phyloP scores from a whole-genome alignment of 345 rosid species.

The Streptanthus diversifolius region DNA sequence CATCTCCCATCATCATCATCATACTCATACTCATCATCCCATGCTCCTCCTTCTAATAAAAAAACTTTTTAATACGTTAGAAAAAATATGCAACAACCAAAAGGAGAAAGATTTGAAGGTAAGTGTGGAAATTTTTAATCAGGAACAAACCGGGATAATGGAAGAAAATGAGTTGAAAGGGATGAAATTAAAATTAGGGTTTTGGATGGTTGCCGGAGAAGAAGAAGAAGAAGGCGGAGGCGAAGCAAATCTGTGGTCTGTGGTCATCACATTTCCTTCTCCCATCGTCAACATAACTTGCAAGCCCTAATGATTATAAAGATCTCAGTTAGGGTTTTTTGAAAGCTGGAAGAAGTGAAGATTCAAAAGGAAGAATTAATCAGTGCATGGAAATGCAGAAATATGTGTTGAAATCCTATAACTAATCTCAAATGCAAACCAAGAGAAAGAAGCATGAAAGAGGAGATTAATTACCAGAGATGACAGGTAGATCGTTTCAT shows the following conservation, averaged over 20 bases:
- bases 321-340: conserved; percentile 24
- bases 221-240: conserved; percentile 43
- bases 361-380: conserved; percentile 9
- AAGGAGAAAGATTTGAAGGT: not conserved
- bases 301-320: not conserved
- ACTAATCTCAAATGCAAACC: conserved; percentile 3
- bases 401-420: not conserved
- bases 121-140: not conserved
- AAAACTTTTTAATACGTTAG: not conserved
- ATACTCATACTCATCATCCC: conserved; percentile 41
- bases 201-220: conserved; percentile 48
- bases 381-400: conserved; percentile 27
- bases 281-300: conserved; percentile 65
- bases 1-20: conserved; percentile 61
- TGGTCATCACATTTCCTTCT: conserved; percentile 41
- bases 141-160: conserved; percentile 52
- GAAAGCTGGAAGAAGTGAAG: not conserved
- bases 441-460: conserved; percentile 16
- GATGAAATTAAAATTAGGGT: conserved; percentile 78
- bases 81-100: not conserved
- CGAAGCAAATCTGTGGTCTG: conserved; percentile 56
- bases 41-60: conserved; percentile 62
- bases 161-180: conserved; percentile 64
- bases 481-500: conserved; percentile 27
- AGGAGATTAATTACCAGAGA: conserved; percentile 23